Evolutionary conservation across 1,284 basidiomycete genomes (phyloP), one percentile per base, ranked within the genome.

Genomic region (Fomitopsis betulina): DNA sequence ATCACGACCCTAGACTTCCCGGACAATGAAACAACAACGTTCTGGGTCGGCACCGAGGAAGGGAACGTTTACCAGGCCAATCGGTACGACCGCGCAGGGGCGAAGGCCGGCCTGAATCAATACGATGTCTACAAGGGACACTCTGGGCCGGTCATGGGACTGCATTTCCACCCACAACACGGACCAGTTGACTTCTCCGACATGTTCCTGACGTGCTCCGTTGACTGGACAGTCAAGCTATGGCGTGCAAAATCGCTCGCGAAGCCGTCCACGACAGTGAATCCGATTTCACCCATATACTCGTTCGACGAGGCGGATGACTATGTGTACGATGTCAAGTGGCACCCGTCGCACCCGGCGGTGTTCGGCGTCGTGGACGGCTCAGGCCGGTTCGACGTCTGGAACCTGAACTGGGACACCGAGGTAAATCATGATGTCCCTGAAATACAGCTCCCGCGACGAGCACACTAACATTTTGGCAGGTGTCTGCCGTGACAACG

Each of bases 291-390:
- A 1, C 93, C 96, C 1, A 65, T 97, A 19, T 91, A 95, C 71
- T 93, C 91, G 45, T 97, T 98, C 67, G 96, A 99, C 66, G 96
- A 98, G 73, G 89, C 93, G 12, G 93, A 94, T 71, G 96, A 99
- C 72, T 98, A 98, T 70, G 94, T 99, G n/a, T 98, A 97, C 74
- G 96, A 98, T 74, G 95, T 95, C 53, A 91, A 89, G 70, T 99
- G 97, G 97, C 96, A 98, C 72, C 94, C 96, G 1, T 79, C 85
- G 27, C 96, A 99, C 72, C 97, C 97, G 4, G 94, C 95, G 0
- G 62, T 97, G 45, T 99, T 99, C 71, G 96, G 91, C 15, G 87
- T 86, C 4, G 97, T 94, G 1, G 96, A 99, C 72, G 97, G 95
- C 0, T 89, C 90, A 2, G 97, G 96, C 35, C 90, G 89, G 68